A percentile compares a stretch with the other conserved stretches of the same genome.
These are phyloP conservation scores for Wickerhamomyces pijperi DNA, from an alignment of 805 yeast species.

Conservation along the genomic window DNA sequence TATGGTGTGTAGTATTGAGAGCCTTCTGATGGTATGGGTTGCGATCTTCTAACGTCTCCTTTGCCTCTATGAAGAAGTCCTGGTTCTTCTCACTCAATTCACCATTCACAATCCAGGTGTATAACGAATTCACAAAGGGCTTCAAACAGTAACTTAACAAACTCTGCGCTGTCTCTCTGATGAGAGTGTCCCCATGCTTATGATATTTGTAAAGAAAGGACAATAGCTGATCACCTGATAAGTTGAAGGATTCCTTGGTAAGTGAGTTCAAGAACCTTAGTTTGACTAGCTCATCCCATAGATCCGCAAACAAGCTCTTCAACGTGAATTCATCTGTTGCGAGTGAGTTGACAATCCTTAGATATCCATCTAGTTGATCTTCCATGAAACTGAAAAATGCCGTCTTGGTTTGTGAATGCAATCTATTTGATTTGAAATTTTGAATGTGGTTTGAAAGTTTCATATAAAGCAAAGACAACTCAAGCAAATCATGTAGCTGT, in stretches of 20 bases:
- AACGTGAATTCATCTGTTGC: constrained; percentile 27
- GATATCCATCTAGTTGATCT: constrained; percentile 30
- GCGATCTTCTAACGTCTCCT: neutral
- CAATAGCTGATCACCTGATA: constrained; percentile 41
- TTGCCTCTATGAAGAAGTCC: constrained; percentile 43
- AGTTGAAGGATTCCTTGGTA: constrained; percentile 19
- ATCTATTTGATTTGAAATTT: constrained; percentile 16
- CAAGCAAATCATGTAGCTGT: constrained; percentile 44
- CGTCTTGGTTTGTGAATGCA: constrained; percentile 43
- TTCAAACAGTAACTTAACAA: constrained; percentile 35
- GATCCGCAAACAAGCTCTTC: constrained; percentile 19
- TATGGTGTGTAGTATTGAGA: neutral
- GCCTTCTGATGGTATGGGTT: neutral
- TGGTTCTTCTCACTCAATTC: constrained; percentile 38
- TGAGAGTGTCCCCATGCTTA: constrained; percentile 51
- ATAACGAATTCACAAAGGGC: constrained; percentile 52
- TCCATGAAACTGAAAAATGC: constrained; percentile 45
- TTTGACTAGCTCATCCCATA: constrained; percentile 40
- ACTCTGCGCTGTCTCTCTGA: constrained; percentile 30
- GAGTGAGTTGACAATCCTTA: constrained; percentile 30
- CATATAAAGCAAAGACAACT: constrained; percentile 61
- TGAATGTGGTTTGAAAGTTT: constrained; percentile 26
- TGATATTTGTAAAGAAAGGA: constrained; percentile 38
- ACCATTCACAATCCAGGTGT: constrained; percentile 64
- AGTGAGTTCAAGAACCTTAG: constrained; percentile 48